Conservation (phyloP, 345 rosid species). For the Aquilaria malaccensis region DNA sequence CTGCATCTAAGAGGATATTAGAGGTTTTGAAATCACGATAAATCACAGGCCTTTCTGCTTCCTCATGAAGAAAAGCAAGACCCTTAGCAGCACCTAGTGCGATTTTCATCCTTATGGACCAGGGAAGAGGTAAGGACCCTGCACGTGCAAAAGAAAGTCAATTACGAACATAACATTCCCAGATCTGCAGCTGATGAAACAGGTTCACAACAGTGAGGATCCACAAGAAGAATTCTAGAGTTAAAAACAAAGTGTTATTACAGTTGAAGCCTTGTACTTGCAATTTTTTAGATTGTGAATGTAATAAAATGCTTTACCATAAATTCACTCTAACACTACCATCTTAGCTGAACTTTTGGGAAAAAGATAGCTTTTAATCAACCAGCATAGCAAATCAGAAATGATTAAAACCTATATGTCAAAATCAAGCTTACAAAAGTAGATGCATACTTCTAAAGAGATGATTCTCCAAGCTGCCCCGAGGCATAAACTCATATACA, state of each 20-base stretch:
- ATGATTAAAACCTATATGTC: slow-evolving; percentile 1
- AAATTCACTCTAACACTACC: background rate
- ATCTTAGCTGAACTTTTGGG: background rate
- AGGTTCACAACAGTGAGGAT: background rate
- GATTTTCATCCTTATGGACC: slow-evolving; percentile 36
- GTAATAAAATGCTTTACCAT: background rate
- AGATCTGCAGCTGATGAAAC: slow-evolving; percentile 3
- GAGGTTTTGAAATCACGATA: slow-evolving; percentile 43
- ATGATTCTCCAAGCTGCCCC: slow-evolving; percentile 66
- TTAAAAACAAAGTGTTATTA: background rate
- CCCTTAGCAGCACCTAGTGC: slow-evolving; percentile 39
- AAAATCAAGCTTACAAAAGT: background rate
- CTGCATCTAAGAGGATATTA: slow-evolving; percentile 37
- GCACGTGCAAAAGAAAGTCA: background rate
- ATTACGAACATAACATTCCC: background rate
- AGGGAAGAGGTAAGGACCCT: slow-evolving; percentile 39
- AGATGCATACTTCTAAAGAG: slow-evolving; percentile 43
- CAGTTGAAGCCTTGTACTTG: background rate
- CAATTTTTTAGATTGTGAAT: background rate
- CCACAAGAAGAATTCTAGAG: background rate
- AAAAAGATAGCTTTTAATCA: background rate
- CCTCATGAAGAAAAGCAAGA: slow-evolving; percentile 43
- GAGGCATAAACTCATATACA: slow-evolving; percentile 56
- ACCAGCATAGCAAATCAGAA: background rate
- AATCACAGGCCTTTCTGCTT: slow-evolving; percentile 39